Evolutionary conservation across 768 basidiomycete species (phyloP).

Genomic region (Ramaria sp.): DNA sequence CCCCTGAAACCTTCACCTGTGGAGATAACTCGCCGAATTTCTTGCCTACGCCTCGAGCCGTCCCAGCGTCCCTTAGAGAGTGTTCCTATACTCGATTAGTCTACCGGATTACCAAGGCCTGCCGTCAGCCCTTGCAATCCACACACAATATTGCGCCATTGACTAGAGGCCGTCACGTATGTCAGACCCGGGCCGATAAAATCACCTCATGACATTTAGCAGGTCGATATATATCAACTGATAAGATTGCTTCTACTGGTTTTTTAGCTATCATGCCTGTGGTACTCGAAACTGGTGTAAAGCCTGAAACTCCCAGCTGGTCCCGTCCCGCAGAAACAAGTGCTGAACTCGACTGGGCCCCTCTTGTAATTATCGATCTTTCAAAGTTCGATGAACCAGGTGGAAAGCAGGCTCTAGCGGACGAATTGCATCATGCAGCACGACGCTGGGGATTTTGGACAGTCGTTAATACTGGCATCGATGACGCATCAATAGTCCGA

Average conservation of each 20-base stretch:
- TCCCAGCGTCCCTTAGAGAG: too few species aligned
- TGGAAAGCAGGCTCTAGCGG: conserved; percentile 16
- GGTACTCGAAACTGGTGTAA: background rate
- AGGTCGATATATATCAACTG: too few species aligned
- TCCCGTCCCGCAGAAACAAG: conserved; percentile 16
- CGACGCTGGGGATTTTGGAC: conserved; percentile 13
- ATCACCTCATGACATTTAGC: too few species aligned
- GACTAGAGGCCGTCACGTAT: background rate
- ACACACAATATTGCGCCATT: background rate
- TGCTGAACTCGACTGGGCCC: conserved; percentile 23
- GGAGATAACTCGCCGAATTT: too few species aligned
- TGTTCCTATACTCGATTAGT: too few species aligned
- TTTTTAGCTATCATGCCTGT: background rate
- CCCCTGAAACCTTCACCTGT: too few species aligned
- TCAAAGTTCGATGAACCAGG: conserved; percentile 13
- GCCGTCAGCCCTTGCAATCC: background rate
- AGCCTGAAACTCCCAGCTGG: conserved; percentile 10
- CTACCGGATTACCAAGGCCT: too few species aligned
- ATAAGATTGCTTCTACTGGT: too few species aligned
- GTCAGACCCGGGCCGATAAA: background rate
- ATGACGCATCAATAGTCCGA: conserved; percentile 25
- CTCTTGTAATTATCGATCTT: conserved; percentile 17
- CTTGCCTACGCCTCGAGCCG: too few species aligned
- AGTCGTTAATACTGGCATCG: conserved; percentile 27
- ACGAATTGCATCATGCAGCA: conserved; percentile 10